These are phyloP conservation scores for Pleurotus citrinopileatus DNA, from an alignment of 768 basidiomycete genomes.

Conservation along the genomic window DNA sequence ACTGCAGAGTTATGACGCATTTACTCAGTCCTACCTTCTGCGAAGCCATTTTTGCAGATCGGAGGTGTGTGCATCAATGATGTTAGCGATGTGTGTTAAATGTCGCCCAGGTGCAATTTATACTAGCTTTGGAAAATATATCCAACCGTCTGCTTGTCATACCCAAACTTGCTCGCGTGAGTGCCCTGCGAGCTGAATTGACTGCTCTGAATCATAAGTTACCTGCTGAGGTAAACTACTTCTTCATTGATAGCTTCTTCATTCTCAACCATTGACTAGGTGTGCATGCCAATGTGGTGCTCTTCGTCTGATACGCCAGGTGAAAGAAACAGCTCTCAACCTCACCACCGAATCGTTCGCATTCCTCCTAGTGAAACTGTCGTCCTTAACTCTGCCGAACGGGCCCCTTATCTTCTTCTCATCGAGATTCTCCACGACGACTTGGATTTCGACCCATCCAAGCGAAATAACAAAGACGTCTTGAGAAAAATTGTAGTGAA, in stretches of 20 bases:
- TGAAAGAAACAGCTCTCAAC: constrained; percentile 41
- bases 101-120: constrained; percentile 68
- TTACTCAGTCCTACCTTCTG: constrained; percentile 69
- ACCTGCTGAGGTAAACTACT: constrained; percentile 82
- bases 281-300: constrained; percentile 90
- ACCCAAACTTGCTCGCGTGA: constrained; percentile 91
- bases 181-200: constrained; percentile 93
- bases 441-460: constrained; percentile 87
- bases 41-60: constrained; percentile 87
- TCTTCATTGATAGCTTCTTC: neutral
- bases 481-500: constrained; percentile 73
- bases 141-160: constrained; percentile 89
- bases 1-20: constrained; percentile 63
- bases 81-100: constrained; percentile 9
- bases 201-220: constrained; percentile 95
- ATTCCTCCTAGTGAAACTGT: constrained; percentile 98
- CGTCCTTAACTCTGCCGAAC: constrained; percentile 95
- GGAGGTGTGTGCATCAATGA: constrained; percentile 49
- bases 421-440: constrained; percentile 90
- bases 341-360: constrained; percentile 93
- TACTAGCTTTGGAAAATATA: constrained; percentile 87
- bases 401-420: constrained; percentile 89
- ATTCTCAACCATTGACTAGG: constrained; percentile 35
- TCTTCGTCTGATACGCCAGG: constrained; percentile 60
- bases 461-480: constrained; percentile 81